Percentiles rank a stretch among this genome's conserved stretches.
These are phyloP conservation scores for Pseudopyricularia javanii DNA, from an alignment of 2,329 filamentous ascomycete species.

Conservation along the genomic window DNA sequence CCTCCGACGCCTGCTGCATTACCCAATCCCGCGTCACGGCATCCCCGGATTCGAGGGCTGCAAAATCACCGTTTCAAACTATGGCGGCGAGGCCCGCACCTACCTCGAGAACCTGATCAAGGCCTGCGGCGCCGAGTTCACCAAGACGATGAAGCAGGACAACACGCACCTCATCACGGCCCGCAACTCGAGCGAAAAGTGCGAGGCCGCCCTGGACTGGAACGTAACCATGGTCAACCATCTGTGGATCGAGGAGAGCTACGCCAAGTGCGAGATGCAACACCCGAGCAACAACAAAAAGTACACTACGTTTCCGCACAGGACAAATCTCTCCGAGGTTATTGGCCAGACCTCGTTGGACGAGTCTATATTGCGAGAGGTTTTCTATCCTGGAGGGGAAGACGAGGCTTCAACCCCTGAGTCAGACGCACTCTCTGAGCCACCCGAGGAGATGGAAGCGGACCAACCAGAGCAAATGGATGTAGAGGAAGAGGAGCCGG, in stretches of 20 bases:
- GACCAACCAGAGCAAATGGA: slow-evolving; percentile 24
- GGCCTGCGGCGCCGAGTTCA: slow-evolving; percentile 77
- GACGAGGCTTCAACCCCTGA: slow-evolving; percentile 17
- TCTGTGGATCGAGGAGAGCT: slow-evolving; percentile 95
- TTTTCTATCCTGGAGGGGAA: slow-evolving; percentile 56
- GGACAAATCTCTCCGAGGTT: slow-evolving; percentile 86
- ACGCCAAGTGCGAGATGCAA: slow-evolving; percentile 73
- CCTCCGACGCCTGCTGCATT: slow-evolving; percentile 72
- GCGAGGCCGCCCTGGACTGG: slow-evolving; percentile 85
- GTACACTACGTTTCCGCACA: slow-evolving; percentile 76
- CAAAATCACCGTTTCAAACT: slow-evolving; percentile 87
- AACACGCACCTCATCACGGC: slow-evolving; percentile 95
- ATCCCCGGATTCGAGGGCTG: slow-evolving; percentile 67
- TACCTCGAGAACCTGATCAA: slow-evolving; percentile 88
- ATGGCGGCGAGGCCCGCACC: slow-evolving; percentile 82
- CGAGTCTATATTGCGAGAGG: slow-evolving; percentile 41
- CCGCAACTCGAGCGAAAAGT: slow-evolving; percentile 83
- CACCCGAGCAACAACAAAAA: slow-evolving; percentile 58
- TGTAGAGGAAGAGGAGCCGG: slow-evolving; percentile 4
- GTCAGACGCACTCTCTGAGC: neutral
- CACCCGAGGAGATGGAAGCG: slow-evolving; percentile 13
- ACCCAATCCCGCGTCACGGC: slow-evolving; percentile 66
- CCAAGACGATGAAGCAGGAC: slow-evolving; percentile 87
- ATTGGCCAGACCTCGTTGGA: slow-evolving; percentile 83
- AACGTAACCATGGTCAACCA: slow-evolving; percentile 84